Percentiles rank a stretch among this genome's conserved stretches.
Conservation (phyloP, 169 alveolate species). For the Pseudocohnilembus persalinus region DNA sequence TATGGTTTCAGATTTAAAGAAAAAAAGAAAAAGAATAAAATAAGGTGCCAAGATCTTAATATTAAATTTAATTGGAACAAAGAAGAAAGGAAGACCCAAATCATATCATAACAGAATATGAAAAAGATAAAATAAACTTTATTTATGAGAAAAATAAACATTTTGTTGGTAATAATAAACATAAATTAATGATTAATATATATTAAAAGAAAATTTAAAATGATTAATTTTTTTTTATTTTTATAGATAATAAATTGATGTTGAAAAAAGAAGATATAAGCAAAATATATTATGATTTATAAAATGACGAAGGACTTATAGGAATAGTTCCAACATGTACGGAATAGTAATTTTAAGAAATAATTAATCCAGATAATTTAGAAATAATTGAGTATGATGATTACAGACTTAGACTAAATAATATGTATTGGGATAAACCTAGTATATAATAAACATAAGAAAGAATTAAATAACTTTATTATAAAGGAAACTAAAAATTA, state of each 20-base stretch:
- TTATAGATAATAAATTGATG: slow-evolving; percentile 54
- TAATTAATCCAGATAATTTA: slow-evolving; percentile 47
- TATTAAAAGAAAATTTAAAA: slow-evolving; percentile 19
- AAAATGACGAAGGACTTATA: slow-evolving; percentile 57
- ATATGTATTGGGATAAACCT: slow-evolving; percentile 50
- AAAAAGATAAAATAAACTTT: slow-evolving; percentile 69
- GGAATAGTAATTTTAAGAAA: slow-evolving; percentile 35
- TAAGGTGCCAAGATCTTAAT: slow-evolving; percentile 61
- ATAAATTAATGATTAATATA: too few relatives aligned
- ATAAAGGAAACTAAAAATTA: slow-evolving; percentile 50
- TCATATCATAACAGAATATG: slow-evolving; percentile 77
- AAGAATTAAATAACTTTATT: slow-evolving; percentile 55
- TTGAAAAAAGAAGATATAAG: slow-evolving; percentile 52
- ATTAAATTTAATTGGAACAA: slow-evolving; percentile 53
- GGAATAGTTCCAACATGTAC: slow-evolving; percentile 71
- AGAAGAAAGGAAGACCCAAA: slow-evolving; percentile 62
- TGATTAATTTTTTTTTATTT: slow-evolving; percentile 28
- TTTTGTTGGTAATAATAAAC: too few relatives aligned
- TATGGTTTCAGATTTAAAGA: neutral
- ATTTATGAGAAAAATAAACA: slow-evolving; percentile 68
- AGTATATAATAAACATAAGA: slow-evolving; percentile 42
- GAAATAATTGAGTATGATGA: slow-evolving; percentile 53
- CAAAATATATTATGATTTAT: slow-evolving; percentile 45
- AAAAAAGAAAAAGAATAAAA: slow-evolving; percentile 48
- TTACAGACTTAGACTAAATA: slow-evolving; percentile 60